Evolutionary conservation across 2,329 filamentous ascomycete species (phyloP), one percentile per base, ranked within the genome.

Genomic region (Colletotrichum tamarilloi): DNA sequence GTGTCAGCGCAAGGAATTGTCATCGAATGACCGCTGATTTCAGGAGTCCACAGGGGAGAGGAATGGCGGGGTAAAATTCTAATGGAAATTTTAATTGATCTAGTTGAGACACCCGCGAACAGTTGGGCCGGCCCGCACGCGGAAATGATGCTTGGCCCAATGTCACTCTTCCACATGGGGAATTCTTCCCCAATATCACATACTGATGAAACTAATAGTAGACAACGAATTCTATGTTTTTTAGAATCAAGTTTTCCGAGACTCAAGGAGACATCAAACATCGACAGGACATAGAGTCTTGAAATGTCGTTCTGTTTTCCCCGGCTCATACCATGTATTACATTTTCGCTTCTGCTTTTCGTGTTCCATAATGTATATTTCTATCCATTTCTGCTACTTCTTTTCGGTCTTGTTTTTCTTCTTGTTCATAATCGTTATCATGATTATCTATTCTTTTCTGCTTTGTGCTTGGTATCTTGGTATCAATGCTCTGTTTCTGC

Each of bases 31-130:
- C 19, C 22, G 22, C 62, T 35, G 26, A 32, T 60, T 56, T 64
- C 59, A 73, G 66, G 69, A 73, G 59, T n/a, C 49, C 56, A 65
- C 55, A 70, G 30, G 28, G 60, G 60, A n/a, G 42, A 22, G 38
- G 38, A 52, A 71, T 62, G 71, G 71, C 71, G 67, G 71, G 71
- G 71, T 73, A 71, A 62, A 62, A 62, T 62, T 72, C 35, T 24
- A 49, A 53, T 57, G 68, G 28, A 58, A 72, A 72, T 52, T 73
- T 57, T 9, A 66, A 49, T 52, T 65, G 67, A 66, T 73, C 24
- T 71, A 73, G 70, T 66, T 71, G 71, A 73, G 62, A 73, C 71
- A 73, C 35, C 60, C 56, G 65, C 35, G 42, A 46, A 46, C 56
- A 57, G 14, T 38, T 71, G 71, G 56, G 56, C 56, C 71, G 71